Evolutionary conservation across 768 basidiomycete genomes (phyloP).

Genomic region (Steccherinum ochraceum): DNA sequence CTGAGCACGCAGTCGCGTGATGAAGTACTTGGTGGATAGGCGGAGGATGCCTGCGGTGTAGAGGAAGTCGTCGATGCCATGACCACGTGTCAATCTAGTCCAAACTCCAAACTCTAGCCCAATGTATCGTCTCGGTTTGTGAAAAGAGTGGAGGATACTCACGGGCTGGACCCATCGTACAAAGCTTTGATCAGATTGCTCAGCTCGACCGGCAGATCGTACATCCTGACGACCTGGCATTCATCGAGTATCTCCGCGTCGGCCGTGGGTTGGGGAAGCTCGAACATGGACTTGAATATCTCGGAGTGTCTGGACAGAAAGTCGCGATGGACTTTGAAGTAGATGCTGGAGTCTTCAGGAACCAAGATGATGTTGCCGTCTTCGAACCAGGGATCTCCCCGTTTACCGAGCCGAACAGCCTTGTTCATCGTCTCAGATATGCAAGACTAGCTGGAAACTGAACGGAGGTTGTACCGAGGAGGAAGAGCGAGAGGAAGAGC

Average conservation of each 20-base stretch:
- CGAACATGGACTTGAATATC: slow-evolving; percentile 50
- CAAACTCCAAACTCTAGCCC: neutral
- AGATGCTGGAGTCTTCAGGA: slow-evolving; percentile 28
- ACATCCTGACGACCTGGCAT: slow-evolving; percentile 47
- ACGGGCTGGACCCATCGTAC: slow-evolving; percentile 46
- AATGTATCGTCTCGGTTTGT: neutral
- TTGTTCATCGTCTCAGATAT: neutral
- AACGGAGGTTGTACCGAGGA: neutral
- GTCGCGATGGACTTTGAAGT: slow-evolving; percentile 47
- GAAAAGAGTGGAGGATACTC: slow-evolving; percentile 21
- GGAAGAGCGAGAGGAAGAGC: neutral
- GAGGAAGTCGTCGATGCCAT: slow-evolving; percentile 45
- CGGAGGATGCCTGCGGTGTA: slow-evolving; percentile 52
- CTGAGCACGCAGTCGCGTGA: slow-evolving; percentile 42
- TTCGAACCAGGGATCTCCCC: slow-evolving; percentile 50
- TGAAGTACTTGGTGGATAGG: slow-evolving; percentile 54
- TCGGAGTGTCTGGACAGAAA: slow-evolving; percentile 47
- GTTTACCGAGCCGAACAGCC: slow-evolving; percentile 3
- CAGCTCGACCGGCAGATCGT: slow-evolving; percentile 44
- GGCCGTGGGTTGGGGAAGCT: slow-evolving; percentile 31
- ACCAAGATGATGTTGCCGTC: slow-evolving; percentile 54
- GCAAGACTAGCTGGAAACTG: too few species aligned
- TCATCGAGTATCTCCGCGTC: slow-evolving; percentile 34
- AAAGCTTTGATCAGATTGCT: slow-evolving; percentile 45
- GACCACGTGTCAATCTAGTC: slow-evolving; percentile 28